Percentiles rank a stretch among this genome's conserved stretches.
Evolutionary conservation across 176 grass and related monocot species (phyloP).

Genomic region (Aegilops sharonensis): DNA sequence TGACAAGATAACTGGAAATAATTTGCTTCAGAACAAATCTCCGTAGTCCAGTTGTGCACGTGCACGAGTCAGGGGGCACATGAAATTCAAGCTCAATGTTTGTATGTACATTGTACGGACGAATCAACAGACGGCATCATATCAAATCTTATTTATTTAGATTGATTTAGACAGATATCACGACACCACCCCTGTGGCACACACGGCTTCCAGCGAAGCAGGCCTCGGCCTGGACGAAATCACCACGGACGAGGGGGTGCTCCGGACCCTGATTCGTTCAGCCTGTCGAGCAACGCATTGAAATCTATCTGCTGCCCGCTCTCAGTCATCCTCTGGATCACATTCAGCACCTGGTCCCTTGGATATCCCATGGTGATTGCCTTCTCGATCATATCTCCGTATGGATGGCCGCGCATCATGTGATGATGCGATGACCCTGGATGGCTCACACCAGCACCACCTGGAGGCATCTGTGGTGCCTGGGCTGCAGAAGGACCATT

Average conservation of each 20-base stretch:
- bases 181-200: slow-evolving; percentile 7
- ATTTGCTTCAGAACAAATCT: slow-evolving; percentile 17
- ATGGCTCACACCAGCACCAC: slow-evolving; percentile 28
- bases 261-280: slow-evolving; percentile 58
- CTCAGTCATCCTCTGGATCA: slow-evolving; percentile 64
- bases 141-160: slow-evolving; percentile 46
- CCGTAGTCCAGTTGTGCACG: background rate
- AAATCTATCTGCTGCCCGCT: slow-evolving; percentile 81
- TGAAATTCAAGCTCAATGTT: slow-evolving; percentile 7
- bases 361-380: slow-evolving; percentile 88
- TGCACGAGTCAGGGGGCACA: slow-evolving; percentile 15
- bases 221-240: background rate
- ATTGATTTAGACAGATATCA: background rate
- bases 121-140: slow-evolving; percentile 11
- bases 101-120: slow-evolving; percentile 46
- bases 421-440: slow-evolving; percentile 30
- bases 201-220: background rate
- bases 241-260: slow-evolving; percentile 61
- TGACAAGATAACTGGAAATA: background rate
- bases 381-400: slow-evolving; percentile 81
- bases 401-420: slow-evolving; percentile 61
- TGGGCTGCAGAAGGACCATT: slow-evolving; percentile 35
- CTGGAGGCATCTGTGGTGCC: slow-evolving; percentile 40
- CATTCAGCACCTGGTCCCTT: slow-evolving; percentile 65
- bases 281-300: slow-evolving; percentile 81